phyloP scores from a whole-genome alignment of 495 filamentous ascomycete genomes.

The Platismatia glauca region DNA sequence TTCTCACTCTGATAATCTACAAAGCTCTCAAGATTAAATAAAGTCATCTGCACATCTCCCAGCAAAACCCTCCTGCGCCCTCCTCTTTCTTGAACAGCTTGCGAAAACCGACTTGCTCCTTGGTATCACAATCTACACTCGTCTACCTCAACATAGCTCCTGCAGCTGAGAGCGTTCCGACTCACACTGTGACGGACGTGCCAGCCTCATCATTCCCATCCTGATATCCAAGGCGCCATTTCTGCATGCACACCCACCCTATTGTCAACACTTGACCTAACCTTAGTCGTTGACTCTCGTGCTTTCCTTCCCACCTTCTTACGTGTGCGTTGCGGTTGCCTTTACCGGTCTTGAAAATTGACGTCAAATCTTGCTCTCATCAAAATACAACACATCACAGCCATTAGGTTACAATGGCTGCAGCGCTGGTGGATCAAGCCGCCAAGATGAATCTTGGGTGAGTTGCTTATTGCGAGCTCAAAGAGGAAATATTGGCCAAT shows the following conservation, averaged over 20 bases:
- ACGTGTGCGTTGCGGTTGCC: neutral
- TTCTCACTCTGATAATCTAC: neutral
- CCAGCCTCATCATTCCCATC: neutral
- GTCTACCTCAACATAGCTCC: neutral
- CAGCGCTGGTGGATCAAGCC: slow-evolving; percentile 58
- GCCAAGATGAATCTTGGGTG: slow-evolving; percentile 64
- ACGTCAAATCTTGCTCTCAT: neutral
- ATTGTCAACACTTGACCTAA: neutral
- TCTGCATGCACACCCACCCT: neutral
- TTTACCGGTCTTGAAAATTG: neutral
- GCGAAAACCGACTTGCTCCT: neutral
- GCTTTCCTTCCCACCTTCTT: neutral
- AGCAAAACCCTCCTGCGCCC: neutral
- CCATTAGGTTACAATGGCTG: slow-evolving; percentile 41
- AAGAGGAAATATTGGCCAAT: neutral
- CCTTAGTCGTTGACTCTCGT: neutral
- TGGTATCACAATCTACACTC: neutral
- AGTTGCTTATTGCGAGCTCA: slow-evolving; percentile 23
- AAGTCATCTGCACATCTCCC: neutral
- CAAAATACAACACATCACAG: neutral
- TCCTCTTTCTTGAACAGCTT: neutral
- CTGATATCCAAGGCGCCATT: neutral
- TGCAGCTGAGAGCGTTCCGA: neutral
- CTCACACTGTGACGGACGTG: neutral
- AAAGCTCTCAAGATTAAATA: neutral